These are phyloP conservation scores for Logfia minima DNA, from an alignment of 129 eudicot genomes.

Conservation along the genomic window DNA sequence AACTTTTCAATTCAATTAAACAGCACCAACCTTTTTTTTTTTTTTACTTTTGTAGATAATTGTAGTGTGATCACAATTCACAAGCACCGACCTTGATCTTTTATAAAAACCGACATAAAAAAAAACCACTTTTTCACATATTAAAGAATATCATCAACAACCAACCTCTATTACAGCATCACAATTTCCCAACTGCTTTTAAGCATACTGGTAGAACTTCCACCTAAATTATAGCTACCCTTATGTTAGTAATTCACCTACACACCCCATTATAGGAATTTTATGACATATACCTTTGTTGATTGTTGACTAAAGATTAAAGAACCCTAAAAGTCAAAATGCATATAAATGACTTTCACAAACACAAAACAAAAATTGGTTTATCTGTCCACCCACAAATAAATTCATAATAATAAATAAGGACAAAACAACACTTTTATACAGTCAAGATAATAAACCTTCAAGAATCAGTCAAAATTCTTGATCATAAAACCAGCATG, in stretches of 20 bases:
- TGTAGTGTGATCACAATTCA: background rate
- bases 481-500: constrained; percentile 13
- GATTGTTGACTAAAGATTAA: constrained; percentile 10
- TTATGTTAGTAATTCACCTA: constrained; percentile 4
- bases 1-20: constrained; percentile 16
- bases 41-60: background rate
- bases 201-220: constrained; percentile 31
- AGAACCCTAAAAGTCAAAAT: constrained; percentile 27
- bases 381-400: constrained; percentile 52
- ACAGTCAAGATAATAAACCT: constrained; percentile 27
- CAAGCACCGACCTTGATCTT: constrained; percentile 13
- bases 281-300: background rate
- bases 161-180: constrained; percentile 11
- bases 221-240: constrained; percentile 49
- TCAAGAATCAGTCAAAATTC: constrained; percentile 28
- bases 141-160: background rate
- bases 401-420: background rate
- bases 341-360: constrained; percentile 27
- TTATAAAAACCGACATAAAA: background rate
- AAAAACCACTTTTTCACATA: background rate
- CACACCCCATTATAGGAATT: background rate
- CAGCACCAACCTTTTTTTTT: background rate
- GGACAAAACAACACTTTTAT: constrained; percentile 7
- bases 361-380: constrained; percentile 45
- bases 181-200: constrained; percentile 22